A percentile compares a stretch with the other conserved stretches of the same genome.
Evolutionary conservation across 2,329 filamentous ascomycete genomes (phyloP).

Genomic region (Pseudogymnoascus sp.): DNA sequence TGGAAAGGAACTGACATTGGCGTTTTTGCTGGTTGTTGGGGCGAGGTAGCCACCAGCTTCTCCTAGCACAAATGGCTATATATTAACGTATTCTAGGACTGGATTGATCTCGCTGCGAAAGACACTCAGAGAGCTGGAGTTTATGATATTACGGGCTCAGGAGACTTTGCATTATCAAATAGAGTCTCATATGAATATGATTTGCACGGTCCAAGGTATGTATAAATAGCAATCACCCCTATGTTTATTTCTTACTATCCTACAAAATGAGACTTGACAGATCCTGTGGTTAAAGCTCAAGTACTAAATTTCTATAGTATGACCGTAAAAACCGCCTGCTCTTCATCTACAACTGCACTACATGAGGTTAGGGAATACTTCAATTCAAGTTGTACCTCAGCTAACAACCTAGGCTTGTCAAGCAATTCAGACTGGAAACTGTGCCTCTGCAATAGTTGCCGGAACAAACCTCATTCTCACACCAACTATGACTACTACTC

Average conservation of each 20-base stretch:
- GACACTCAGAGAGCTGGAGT: slow-evolving; percentile 28
- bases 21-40: not conserved
- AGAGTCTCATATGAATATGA: not conserved
- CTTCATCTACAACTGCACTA: not conserved
- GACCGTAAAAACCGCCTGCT: not conserved
- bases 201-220: not conserved
- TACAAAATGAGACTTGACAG: no score
- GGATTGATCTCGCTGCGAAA: slow-evolving; percentile 14
- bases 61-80: not conserved
- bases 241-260: not conserved
- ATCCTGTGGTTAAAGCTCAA: not conserved
- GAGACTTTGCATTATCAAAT: not conserved
- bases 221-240: not conserved
- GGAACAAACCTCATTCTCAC: slow-evolving; percentile 17
- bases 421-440: slow-evolving; percentile 34
- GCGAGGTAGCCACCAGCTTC: not conserved
- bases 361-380: not conserved
- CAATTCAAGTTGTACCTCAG: not conserved
- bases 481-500: slow-evolving; percentile 20
- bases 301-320: not conserved
- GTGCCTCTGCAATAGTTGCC: slow-evolving; percentile 36
- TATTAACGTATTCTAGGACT: not conserved
- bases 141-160: not conserved
- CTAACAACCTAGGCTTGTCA: not conserved
- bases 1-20: not conserved